Percentiles rank a stretch among this genome's conserved stretches.
These are phyloP conservation scores for Epichloe bromicola DNA, from an alignment of 2,329 filamentous ascomycete genomes.

Conservation along the genomic window DNA sequence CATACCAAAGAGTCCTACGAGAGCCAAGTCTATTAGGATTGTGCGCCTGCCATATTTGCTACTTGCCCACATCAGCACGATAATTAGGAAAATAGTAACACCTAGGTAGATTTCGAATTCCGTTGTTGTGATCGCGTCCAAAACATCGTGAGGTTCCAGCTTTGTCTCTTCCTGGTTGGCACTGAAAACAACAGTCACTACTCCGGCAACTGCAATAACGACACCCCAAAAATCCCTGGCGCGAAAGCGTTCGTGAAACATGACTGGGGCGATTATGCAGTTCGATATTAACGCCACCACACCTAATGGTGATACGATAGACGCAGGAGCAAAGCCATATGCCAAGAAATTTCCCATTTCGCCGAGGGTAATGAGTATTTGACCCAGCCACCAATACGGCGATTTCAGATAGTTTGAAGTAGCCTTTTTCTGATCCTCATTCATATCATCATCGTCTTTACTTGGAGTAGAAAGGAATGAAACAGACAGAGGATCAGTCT, in stretches of 20 bases:
- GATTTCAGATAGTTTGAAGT: conserved; percentile 71
- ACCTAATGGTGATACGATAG: conserved; percentile 89
- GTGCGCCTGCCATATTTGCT: conserved; percentile 71
- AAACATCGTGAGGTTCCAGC: conserved; percentile 80
- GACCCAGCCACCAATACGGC: conserved; percentile 93
- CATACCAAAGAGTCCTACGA: conserved; percentile 86
- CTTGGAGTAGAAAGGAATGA: conserved; percentile 31
- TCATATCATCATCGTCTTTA: conserved; percentile 13
- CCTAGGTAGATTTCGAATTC: conserved; percentile 86
- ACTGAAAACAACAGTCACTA: conserved; percentile 84
- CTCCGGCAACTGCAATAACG: conserved; percentile 71
- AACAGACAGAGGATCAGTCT: conserved; percentile 38
- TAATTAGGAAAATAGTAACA: conserved; percentile 61
- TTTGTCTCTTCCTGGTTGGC: conserved; percentile 83
- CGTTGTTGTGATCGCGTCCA: conserved; percentile 73
- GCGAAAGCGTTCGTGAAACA: conserved; percentile 86
- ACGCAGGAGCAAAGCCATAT: conserved; percentile 94
- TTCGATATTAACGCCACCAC: conserved; percentile 97
- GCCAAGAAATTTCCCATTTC: conserved; percentile 95
- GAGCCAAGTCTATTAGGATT: conserved; percentile 81
- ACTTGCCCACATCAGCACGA: conserved; percentile 68
- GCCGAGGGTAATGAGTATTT: conserved; percentile 81
- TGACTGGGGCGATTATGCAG: conserved; percentile 86
- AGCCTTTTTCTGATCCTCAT: conserved; percentile 21
- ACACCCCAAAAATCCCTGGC: conserved; percentile 79